These are phyloP conservation scores for Moringa oleifera DNA, from an alignment of 345 rosid species.

Conservation along the genomic window DNA sequence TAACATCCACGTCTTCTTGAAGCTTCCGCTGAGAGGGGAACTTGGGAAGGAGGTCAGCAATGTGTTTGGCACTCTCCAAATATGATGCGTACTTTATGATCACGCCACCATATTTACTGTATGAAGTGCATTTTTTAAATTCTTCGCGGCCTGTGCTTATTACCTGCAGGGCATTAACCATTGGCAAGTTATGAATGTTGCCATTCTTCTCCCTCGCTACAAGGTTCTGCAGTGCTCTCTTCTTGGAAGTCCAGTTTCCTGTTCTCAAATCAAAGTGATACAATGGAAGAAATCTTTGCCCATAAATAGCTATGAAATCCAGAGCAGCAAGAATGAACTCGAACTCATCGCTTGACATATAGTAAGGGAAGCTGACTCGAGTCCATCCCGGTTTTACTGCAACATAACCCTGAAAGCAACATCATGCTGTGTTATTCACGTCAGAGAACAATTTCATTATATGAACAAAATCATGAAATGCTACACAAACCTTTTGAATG, in stretches of 20 bases:
- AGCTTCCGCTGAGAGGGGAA: slow-evolving; percentile 21
- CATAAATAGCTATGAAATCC: slow-evolving; percentile 43
- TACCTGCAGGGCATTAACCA: slow-evolving; percentile 4
- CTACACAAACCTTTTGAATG: slow-evolving; percentile 34
- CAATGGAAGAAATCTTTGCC: slow-evolving; percentile 44
- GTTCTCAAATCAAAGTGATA: slow-evolving; percentile 38
- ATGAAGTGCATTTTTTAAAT: not conserved
- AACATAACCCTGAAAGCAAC: slow-evolving; percentile 28
- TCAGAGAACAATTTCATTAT: not conserved
- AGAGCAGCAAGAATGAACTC: slow-evolving; percentile 44
- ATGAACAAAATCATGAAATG: not conserved
- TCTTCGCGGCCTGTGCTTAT: not conserved
- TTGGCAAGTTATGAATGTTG: not conserved
- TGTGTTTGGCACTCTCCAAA: slow-evolving; percentile 22
- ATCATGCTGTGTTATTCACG: not conserved
- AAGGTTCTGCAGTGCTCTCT: slow-evolving; percentile 18
- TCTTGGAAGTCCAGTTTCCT: slow-evolving; percentile 42
- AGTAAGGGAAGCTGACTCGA: slow-evolving; percentile 64
- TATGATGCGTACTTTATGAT: slow-evolving; percentile 13
- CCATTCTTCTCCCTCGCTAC: not conserved
- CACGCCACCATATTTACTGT: not conserved
- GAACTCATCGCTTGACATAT: slow-evolving; percentile 45
- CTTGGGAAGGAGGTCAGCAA: slow-evolving; percentile 39
- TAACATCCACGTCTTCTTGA: slow-evolving; percentile 13
- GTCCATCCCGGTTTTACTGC: slow-evolving; percentile 65